Evolutionary conservation across 2,329 filamentous ascomycete species (phyloP).

Genomic region (Pyricularia sp.): DNA sequence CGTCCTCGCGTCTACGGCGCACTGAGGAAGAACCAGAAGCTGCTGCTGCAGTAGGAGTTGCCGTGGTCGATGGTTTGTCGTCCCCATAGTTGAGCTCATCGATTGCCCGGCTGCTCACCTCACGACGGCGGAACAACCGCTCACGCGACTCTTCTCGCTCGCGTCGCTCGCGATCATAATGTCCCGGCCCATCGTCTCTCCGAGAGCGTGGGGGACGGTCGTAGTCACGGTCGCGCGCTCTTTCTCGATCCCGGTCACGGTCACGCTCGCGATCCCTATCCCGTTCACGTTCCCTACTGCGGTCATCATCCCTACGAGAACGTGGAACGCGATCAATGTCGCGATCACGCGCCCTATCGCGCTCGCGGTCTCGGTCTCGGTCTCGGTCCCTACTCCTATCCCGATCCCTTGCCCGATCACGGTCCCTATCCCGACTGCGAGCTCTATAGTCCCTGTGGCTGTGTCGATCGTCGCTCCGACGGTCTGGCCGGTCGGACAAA

Average conservation of each 20-base stretch:
- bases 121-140: constrained; percentile 72
- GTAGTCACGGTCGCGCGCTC: constrained; percentile 30
- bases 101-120: constrained; percentile 55
- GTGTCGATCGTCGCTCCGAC: constrained; percentile 26
- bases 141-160: constrained; percentile 88
- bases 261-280: constrained; percentile 24
- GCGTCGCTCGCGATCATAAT: constrained; percentile 79
- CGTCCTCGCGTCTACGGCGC: constrained; percentile 70
- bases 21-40: constrained; percentile 38
- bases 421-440: constrained; percentile 20
- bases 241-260: constrained; percentile 23
- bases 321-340: constrained; percentile 38
- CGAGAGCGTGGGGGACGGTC: constrained; percentile 43
- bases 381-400: constrained; percentile 24
- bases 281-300: constrained; percentile 19
- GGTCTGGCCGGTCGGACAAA: constrained; percentile 40
- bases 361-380: constrained; percentile 22
- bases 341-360: constrained; percentile 26
- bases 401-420: constrained; percentile 22
- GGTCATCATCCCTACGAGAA: constrained; percentile 9
- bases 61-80: constrained; percentile 36
- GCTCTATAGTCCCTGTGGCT: constrained; percentile 14
- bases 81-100: constrained; percentile 92
- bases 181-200: constrained; percentile 51
- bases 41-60: constrained; percentile 22